A percentile compares a stretch with the other conserved stretches of the same genome.
Evolutionary conservation across 2,329 filamentous ascomycete genomes (phyloP).

Genomic region (Epichloe gansuensis): DNA sequence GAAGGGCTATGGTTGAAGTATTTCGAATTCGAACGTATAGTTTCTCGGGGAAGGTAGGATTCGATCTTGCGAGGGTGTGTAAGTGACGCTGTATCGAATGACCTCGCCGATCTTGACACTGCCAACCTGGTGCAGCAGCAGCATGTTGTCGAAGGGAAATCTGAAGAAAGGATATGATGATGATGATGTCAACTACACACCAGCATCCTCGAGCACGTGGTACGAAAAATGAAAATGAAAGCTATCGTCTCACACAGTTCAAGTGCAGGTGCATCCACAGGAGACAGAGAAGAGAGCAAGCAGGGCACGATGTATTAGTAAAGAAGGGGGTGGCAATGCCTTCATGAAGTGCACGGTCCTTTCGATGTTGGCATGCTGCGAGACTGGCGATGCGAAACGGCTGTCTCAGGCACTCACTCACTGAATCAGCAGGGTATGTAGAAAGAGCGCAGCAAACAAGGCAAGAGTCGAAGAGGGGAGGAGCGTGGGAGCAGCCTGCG

Average conservation of each 20-base stretch:
- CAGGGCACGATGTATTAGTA: background rate
- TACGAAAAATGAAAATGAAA: background rate
- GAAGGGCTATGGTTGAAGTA: constrained; percentile 76
- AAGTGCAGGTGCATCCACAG: background rate
- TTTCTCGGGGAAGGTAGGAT: constrained; percentile 71
- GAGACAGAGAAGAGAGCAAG: background rate
- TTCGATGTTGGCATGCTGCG: background rate
- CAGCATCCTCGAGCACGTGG: background rate
- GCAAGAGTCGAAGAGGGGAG: too few species aligned
- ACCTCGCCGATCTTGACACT: constrained; percentile 91
- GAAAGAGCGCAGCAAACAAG: too few species aligned
- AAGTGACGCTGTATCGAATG: constrained; percentile 82
- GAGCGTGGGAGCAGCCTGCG: too few species aligned
- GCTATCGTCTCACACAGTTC: too few species aligned
- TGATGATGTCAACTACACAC: background rate
- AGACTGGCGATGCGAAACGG: background rate
- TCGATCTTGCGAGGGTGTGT: constrained; percentile 77
- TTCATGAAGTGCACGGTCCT: background rate
- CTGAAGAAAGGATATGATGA: background rate
- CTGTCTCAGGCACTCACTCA: too few species aligned
- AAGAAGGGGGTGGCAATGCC: background rate
- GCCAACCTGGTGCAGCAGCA: constrained; percentile 82
- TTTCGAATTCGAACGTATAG: constrained; percentile 86
- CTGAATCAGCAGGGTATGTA: too few species aligned
- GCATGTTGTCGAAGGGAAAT: constrained; percentile 41